Evolutionary conservation across 2,329 filamentous ascomycete genomes (phyloP).

Genomic region (Ophiostoma montium): DNA sequence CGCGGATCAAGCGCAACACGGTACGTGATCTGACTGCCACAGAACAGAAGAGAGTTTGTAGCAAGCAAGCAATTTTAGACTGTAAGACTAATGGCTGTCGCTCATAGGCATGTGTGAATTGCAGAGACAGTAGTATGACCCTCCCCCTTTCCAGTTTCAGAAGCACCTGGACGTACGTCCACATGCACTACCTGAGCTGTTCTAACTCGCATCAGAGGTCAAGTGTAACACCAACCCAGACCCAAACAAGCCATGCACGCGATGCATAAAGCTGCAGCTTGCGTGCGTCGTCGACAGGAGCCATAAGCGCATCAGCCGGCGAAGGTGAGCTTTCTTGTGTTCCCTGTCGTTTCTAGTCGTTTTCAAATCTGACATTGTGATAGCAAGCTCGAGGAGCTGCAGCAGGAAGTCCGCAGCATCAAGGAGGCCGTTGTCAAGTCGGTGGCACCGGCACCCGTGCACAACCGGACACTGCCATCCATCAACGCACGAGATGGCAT

Average conservation of each 20-base stretch:
- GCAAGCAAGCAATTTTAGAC: too few species aligned
- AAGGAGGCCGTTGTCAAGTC: constrained; percentile 33
- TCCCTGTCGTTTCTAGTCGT: neutral
- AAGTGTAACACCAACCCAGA: constrained; percentile 14
- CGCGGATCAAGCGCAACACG: constrained; percentile 16
- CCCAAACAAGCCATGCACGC: constrained; percentile 11
- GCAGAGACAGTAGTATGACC: constrained; percentile 15
- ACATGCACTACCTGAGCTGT: neutral
- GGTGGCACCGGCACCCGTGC: constrained; percentile 8
- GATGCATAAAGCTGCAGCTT: constrained; percentile 14
- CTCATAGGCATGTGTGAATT: constrained; percentile 14
- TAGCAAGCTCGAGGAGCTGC: constrained; percentile 41
- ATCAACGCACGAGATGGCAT: constrained; percentile 13
- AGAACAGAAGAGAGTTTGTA: neutral
- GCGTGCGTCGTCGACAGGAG: constrained; percentile 14
- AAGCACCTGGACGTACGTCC: too few species aligned
- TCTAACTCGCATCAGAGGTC: constrained; percentile 10
- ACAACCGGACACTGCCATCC: constrained; percentile 12
- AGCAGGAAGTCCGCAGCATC: constrained; percentile 39
- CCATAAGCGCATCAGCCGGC: constrained; percentile 14
- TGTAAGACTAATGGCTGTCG: neutral
- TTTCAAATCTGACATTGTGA: neutral
- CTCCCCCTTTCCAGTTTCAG: neutral
- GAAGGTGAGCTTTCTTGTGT: constrained; percentile 10
- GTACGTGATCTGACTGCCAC: constrained; percentile 3